phyloP scores from a whole-genome alignment of 495 filamentous ascomycete genomes.

The Mycothermus thermophilus region DNA sequence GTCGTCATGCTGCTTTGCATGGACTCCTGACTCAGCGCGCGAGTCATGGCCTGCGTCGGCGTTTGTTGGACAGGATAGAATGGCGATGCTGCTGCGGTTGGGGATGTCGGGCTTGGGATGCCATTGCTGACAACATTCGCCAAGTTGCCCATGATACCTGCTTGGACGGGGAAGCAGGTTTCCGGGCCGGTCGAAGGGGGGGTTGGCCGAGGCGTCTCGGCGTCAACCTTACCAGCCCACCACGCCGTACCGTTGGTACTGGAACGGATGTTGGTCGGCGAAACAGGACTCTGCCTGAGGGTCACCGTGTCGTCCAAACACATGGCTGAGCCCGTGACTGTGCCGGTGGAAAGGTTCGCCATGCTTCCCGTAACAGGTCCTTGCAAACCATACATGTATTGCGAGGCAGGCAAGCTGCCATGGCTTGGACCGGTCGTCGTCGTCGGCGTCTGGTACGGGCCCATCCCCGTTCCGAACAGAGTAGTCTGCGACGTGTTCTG shows the following conservation, averaged over 20 bases:
- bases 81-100: slow-evolving; percentile 5
- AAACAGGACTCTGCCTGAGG: slow-evolving; percentile 1
- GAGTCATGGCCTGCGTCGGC: slow-evolving; percentile 9
- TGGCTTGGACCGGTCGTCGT: slow-evolving; percentile 1
- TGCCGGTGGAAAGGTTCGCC: slow-evolving; percentile 1
- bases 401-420: slow-evolving; percentile 3
- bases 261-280: slow-evolving; percentile 3
- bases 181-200: slow-evolving; percentile 5
- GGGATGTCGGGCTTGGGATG: slow-evolving; percentile 9
- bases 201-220: slow-evolving; percentile 7
- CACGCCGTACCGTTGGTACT: slow-evolving; percentile 6
- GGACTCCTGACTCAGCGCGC: slow-evolving; percentile 15
- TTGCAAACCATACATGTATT: slow-evolving; percentile 12
- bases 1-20: slow-evolving; percentile 8
- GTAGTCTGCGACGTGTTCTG: slow-evolving; percentile 20
- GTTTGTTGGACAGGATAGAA: slow-evolving; percentile 8
- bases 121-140: background rate
- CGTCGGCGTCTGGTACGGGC: slow-evolving; percentile 4
- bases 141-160: slow-evolving; percentile 1
- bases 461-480: slow-evolving; percentile 9
- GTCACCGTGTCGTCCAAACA: slow-evolving; percentile 13
- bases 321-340: slow-evolving; percentile 9
- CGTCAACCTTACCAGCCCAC: slow-evolving; percentile 11
- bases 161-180: slow-evolving; percentile 4
- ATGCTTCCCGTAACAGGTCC: slow-evolving; percentile 2